Evolutionary conservation across 2,329 filamentous ascomycete genomes (phyloP), one percentile per base, ranked within the genome.

Genomic region (Coniella vitis): DNA sequence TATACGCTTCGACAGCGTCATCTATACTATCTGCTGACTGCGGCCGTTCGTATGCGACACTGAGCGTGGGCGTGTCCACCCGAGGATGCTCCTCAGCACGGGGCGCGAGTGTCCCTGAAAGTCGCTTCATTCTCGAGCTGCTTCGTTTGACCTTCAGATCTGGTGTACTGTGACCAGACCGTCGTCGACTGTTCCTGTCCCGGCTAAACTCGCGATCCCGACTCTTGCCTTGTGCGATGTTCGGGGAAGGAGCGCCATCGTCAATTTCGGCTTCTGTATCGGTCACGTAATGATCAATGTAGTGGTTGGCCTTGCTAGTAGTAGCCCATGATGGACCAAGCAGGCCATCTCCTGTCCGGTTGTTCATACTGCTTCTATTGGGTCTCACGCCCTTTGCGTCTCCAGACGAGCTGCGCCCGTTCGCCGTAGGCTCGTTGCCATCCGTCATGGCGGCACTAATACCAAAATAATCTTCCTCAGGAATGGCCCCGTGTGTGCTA

Each of bases 11-110:
- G 1, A 98, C 90, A 1, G 89, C 88, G 60, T 90, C 79, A 56
- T 96, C 90, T 37, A 97, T 81, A 0, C 90, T 94, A 65, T 96
- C 90, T 7, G 84, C 78, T 49, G 88, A 95, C 13, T 75, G 76
- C 1, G 87, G 87, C 9, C 88, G 78, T 58, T 90, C 87, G 52
- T 89, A 85, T 1, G 77, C 73, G 13, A 77, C 66, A 14, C 60
- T 58, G 25, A 19, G 39, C 12, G 56, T 59, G 50, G 32, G 64
- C 3, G 48, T 50, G 20, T 38, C 48, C 4, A 50, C 44, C 7
- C 38, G 47, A 7, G 43, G 8, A 31, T 44, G 55, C 19, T 72
- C 66, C 32, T 77, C 65, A 32, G 58, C 50, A 38, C 66, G 64
- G 4, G 71, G 69, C 37, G 66, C 74, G 7, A 70, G 49, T 1